Base-by-base conservation (phyloP, 1,284 basidiomycete genomes). In the Ganoderma lucidum region DNA sequence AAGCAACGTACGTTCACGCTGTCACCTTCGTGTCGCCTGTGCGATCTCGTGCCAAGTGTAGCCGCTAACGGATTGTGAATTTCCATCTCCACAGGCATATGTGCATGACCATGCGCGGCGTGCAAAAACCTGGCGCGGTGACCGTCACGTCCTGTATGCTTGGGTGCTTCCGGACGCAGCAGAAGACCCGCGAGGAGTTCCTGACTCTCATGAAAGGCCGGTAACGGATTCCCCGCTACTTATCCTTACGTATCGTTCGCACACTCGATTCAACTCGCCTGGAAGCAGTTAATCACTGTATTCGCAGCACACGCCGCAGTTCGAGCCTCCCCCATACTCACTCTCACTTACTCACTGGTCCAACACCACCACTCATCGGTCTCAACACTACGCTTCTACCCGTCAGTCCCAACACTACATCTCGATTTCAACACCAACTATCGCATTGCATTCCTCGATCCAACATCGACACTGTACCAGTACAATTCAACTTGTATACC, bases 31-130 rank as follows among this genome's bases (percentile, higher is more conserved):
- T 39, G 37, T 61, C 39, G 15, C 15, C 28, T 44, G 23, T 23
- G 39, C 41, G 39, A 10, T 39, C 41, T 41, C 5, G 23, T 39
- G n/a, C 14, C 37, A n/a, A 28, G 17, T 48, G 12, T 10, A 30
- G 44, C 44, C 70, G 69, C 71, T 74, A 28, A 59, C 58, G 67
- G 70, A 63, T 10, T 28, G 4, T 71, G 62, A 66, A 39, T 44
- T 28, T 41, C 19, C 66, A 6, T 60, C 19, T 39, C 19, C 65
- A 6, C 78, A 97, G 96, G 51, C 98, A 99, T 83, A 88, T 99
- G 83, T 99, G 98, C 80, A 99, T 99, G 98, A 96, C 97, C 1
- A 99, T 99, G 97, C 92, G 98, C 69, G 98, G 98, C 53, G 98
- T 99, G 1, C 98, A 99, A 82, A 99, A 99, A 82, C 97, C 97